Base-by-base conservation (phyloP, 2,329 filamentous ascomycete genomes). In the Fusarium sp. region DNA sequence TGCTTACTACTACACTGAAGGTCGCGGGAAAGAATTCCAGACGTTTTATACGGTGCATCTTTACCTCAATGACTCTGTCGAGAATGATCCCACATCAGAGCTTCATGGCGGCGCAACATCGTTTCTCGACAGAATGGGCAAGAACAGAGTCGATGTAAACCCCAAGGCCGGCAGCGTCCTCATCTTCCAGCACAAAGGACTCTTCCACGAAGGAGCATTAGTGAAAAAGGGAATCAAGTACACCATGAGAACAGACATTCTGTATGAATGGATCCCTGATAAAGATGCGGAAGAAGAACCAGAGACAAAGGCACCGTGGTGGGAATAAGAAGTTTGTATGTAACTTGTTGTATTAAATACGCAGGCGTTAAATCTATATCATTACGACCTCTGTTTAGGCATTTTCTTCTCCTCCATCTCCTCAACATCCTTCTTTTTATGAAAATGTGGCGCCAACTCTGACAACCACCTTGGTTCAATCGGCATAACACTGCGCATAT, bases 401-500 rank as follows among this genome's bases (percentile, higher is more conserved):
- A 83, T 83, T 74, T 82, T 97, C 83, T 88, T 92, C 64, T 93
- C 92, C 76, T 94, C 93, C 73, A 97, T 77, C 20, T 86, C 90
- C 76, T 98, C 95, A 42, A 98, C 79, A 77, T 98, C 94, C 81
- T 94, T 92, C 83, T 92, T 92, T 82, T 97, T 98, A 79, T 98
- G 93, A 77, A 94, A 97, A 82, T 98, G 96, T 67, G 95, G 95
- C 67, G 96, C 96, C 65, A 96, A 89, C 81, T 98, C 95, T 9
- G 90, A 88, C 74, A 99, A 79, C 94, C 94, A 98, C 77, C 90
- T 89, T 0, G 92, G 85, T 76, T 97, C 90, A 55, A 98, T 88
- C 2, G 94, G 94, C 85, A 97, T 91, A 62, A 92, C 92, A 75
- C 89, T 93, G 25, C 95, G 86, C 90, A 97, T 97, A 79, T 95